Evolutionary conservation across 768 basidiomycete genomes (phyloP), one percentile per base, ranked within the genome.

Genomic region (Xerocomellus intermedius): DNA sequence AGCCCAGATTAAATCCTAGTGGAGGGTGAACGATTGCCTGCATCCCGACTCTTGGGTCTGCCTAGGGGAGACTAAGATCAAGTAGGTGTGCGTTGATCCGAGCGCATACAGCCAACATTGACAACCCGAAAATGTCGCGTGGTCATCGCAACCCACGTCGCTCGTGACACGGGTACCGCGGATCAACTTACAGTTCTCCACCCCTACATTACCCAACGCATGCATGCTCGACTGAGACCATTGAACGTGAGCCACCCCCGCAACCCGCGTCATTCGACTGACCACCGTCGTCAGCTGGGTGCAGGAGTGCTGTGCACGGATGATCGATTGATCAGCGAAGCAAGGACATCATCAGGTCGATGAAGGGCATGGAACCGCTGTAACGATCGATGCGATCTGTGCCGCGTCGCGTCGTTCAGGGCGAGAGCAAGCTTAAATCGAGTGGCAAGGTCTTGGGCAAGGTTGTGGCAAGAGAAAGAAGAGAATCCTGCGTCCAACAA

Each of bases 181-280:
- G 37, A 33, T 9, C 30, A 19, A 16, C 37, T 38, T 39, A 50
- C 16, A 30, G 7, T 6, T 47, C 19, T 12, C 42, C 26, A 43
- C 39, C n/a, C 36, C n/a, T n/a, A 7, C 17, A 26, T 21, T 1
- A 26, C 24, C 42, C 37, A 17, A 47, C 26, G 44, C 35, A 47
- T 36, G 30, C 32, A 55, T 24, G 48, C 45, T 50, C 8, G 38
- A 43, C n/a, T 16, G 19, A 26, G 13, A 36, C 10, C 33, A n/a
- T 60, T 8, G 28, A 26, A 41, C 35, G 59, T 61, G 59, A 61
- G 50, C 59, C 53, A 61, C 59, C 19, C 48, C n/a, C 13, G 10
- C 26, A 33, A 39, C 16, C 47, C 10, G 35, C 59, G 16, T 60
- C 58, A 50, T 61, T 33, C 59, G 42, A 45, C 47, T 16, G 30